A percentile compares a stretch with the other conserved stretches of the same genome.
phyloP scores from a whole-genome alignment of 2,329 filamentous ascomycete genomes.

The Hymenoscyphus repandus region DNA sequence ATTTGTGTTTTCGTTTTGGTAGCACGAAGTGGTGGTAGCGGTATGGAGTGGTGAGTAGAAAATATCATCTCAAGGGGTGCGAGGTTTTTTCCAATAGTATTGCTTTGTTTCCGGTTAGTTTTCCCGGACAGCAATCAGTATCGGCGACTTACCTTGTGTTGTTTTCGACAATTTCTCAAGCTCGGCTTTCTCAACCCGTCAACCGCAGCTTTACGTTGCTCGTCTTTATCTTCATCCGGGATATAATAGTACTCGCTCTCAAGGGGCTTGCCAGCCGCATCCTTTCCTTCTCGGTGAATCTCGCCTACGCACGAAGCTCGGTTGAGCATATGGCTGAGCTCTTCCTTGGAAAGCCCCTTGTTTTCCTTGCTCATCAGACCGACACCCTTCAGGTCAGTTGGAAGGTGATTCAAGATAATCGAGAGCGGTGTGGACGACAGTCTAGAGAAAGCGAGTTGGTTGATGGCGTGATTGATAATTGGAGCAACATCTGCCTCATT shows the following conservation, averaged over 20 bases:
- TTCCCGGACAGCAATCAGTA: background rate
- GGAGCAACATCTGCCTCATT: constrained; percentile 36
- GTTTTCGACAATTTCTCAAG: constrained; percentile 83
- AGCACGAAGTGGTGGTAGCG: background rate
- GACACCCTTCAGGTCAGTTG: constrained; percentile 51
- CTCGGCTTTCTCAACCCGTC: constrained; percentile 85
- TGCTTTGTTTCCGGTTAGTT: constrained; percentile 40
- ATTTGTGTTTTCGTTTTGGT: background rate
- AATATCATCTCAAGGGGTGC: constrained; percentile 44
- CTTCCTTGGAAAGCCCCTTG: constrained; percentile 48
- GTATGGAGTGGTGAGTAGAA: no score
- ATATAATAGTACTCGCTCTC: constrained; percentile 98
- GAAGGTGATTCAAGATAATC: constrained; percentile 82
- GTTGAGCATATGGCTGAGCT: constrained; percentile 69
- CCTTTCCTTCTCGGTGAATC: constrained; percentile 86
- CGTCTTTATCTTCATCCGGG: constrained; percentile 77
- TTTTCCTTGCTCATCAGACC: constrained; percentile 31
- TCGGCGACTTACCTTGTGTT: constrained; percentile 77
- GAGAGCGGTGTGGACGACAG: constrained; percentile 88
- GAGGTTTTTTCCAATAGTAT: constrained; percentile 65
- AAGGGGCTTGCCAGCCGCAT: constrained; percentile 86
- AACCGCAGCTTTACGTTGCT: constrained; percentile 71
- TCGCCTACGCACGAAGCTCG: constrained; percentile 75
- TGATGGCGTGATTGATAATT: constrained; percentile 81
- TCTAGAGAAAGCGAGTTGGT: constrained; percentile 92